phyloP scores from a whole-genome alignment of 768 basidiomycete species.

The Hygrophoropsis aurantiaca region DNA sequence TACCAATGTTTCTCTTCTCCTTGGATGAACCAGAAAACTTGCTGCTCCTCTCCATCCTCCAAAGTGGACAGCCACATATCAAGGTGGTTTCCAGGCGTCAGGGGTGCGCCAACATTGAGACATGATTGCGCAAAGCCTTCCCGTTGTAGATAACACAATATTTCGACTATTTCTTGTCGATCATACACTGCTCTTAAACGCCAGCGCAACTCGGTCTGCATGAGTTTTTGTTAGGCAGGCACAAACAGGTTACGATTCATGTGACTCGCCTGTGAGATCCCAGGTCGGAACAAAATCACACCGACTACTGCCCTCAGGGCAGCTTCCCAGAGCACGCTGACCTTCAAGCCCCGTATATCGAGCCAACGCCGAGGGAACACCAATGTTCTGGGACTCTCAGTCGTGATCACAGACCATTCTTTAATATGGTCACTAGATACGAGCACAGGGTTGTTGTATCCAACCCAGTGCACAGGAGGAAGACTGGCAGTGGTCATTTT shows the following conservation, averaged over 20 bases:
- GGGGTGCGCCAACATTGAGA: conserved; percentile 16
- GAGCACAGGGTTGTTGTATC: conserved; percentile 56
- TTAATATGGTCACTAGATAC: conserved; percentile 53
- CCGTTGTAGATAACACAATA: conserved; percentile 52
- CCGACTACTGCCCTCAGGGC: conserved; percentile 69
- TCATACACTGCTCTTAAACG: conserved; percentile 72
- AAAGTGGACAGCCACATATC: conserved; percentile 32
- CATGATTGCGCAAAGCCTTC: conserved; percentile 48
- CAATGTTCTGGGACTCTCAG: conserved; percentile 42
- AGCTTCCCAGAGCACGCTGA: conserved; percentile 70
- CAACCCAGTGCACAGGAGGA: conserved; percentile 67
- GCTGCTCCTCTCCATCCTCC: conserved; percentile 52
- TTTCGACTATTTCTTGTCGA: conserved; percentile 68
- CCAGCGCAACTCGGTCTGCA: conserved; percentile 69
- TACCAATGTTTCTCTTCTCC: conserved; percentile 64
- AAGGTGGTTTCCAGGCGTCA: conserved; percentile 6
- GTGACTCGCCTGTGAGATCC: conserved; percentile 63
- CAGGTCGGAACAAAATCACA: conserved; percentile 66
- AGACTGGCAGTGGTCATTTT: conserved; percentile 45
- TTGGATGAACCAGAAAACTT: conserved; percentile 54
- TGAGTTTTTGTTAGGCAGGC: too few relatives aligned
- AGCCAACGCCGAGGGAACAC: conserved; percentile 76
- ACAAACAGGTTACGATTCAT: too few relatives aligned
- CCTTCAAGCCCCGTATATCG: conserved; percentile 61
- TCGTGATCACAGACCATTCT: conserved; percentile 57